Percentiles rank a stretch among this genome's conserved stretches.
These are phyloP conservation scores for Pisolithus tinctorius DNA, from an alignment of 768 basidiomycete species.

Conservation along the genomic window DNA sequence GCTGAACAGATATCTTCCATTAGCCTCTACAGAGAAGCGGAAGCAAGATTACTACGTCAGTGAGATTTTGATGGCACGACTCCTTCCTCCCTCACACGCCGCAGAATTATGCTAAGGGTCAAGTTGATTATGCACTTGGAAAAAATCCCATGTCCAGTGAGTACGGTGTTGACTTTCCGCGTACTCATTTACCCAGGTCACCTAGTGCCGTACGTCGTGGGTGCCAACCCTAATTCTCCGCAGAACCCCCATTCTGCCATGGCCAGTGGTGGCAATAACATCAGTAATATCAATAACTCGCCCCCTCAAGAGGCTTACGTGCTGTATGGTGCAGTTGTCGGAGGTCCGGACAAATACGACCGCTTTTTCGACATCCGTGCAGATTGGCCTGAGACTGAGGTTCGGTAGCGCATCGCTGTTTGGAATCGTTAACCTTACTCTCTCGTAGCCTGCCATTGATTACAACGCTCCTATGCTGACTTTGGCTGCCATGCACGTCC, in stretches of 20 bases:
- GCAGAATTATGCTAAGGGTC: slow-evolving; percentile 67
- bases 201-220: slow-evolving; percentile 61
- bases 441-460: slow-evolving; percentile 66
- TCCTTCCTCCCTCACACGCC: slow-evolving; percentile 2
- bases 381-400: slow-evolving; percentile 89
- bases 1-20: slow-evolving; percentile 64
- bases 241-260: slow-evolving; percentile 86
- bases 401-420: slow-evolving; percentile 18
- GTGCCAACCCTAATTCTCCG: slow-evolving; percentile 85
- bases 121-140: slow-evolving; percentile 79
- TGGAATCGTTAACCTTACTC: slow-evolving; percentile 4
- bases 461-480: slow-evolving; percentile 90
- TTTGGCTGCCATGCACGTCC: slow-evolving; percentile 70
- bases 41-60: slow-evolving; percentile 54
- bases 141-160: slow-evolving; percentile 84
- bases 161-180: slow-evolving; percentile 11
- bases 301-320: slow-evolving; percentile 70
- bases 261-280: slow-evolving; percentile 76
- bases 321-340: slow-evolving; percentile 83
- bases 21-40: slow-evolving; percentile 59
- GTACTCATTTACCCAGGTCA: neutral
- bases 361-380: slow-evolving; percentile 78
- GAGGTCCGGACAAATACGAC: slow-evolving; percentile 75
- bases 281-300: slow-evolving; percentile 59
- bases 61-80: neutral